Evolutionary conservation across 1,139 yeast species (phyloP).

Genomic region (Scheffersomyces lignicola): DNA sequence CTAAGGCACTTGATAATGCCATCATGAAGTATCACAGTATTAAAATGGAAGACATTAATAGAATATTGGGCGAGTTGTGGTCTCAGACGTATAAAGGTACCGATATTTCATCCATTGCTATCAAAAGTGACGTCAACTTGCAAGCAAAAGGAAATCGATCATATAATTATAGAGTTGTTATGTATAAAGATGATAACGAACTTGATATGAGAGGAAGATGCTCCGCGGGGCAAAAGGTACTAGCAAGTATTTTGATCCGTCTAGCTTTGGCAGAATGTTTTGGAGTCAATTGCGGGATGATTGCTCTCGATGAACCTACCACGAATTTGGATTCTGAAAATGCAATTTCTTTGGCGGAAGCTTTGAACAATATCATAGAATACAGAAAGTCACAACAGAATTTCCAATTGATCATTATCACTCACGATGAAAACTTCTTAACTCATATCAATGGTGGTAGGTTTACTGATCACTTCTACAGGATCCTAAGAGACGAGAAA

Average conservation of each 20-base stretch:
- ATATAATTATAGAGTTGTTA: conserved; percentile 91
- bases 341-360: conserved; percentile 81
- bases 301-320: conserved; percentile 97
- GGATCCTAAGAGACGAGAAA: conserved; percentile 76
- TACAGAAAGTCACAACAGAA: conserved; percentile 76
- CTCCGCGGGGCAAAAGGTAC: conserved; percentile 96
- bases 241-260: conserved; percentile 89
- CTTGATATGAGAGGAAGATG: conserved; percentile 98
- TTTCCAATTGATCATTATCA: conserved; percentile 90
- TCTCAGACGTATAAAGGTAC: conserved; percentile 91
- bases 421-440: conserved; percentile 92
- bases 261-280: conserved; percentile 94
- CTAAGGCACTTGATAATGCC: conserved; percentile 86
- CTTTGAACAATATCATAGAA: conserved; percentile 74
- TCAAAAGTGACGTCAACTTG: conserved; percentile 73
- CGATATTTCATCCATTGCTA: conserved; percentile 88
- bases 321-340: conserved; percentile 92
- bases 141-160: conserved; percentile 64
- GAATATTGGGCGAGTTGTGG: conserved; percentile 89
- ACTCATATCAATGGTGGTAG: conserved; percentile 81
- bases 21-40: conserved; percentile 90
- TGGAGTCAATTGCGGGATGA: conserved; percentile 92
- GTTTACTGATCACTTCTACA: conserved; percentile 87
- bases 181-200: conserved; percentile 90
- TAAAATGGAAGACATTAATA: conserved; percentile 91